Conservation (phyloP, 2,329 filamentous ascomycete species). For the Orbilia oligospora region DNA sequence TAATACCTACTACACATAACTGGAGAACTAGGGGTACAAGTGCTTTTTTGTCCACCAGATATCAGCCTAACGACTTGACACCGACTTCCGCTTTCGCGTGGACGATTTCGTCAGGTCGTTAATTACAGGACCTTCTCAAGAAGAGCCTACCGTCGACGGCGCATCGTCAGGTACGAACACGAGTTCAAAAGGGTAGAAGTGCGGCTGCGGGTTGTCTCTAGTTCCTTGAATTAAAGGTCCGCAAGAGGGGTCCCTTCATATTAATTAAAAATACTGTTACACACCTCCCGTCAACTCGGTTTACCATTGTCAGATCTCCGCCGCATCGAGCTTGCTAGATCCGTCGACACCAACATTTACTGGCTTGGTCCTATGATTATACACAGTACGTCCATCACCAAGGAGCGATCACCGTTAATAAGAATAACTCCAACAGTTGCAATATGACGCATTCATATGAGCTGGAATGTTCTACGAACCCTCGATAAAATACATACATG, state of each 20-base stretch:
- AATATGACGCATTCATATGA: constrained; percentile 17
- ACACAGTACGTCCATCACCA: background rate
- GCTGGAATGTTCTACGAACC: constrained; percentile 39
- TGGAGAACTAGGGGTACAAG: constrained; percentile 24
- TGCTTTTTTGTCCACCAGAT: background rate
- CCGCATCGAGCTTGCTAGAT: constrained; percentile 50
- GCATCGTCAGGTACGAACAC: constrained; percentile 1
- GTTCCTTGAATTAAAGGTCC: background rate
- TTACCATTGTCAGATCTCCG: constrained; percentile 8
- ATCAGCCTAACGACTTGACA: constrained; percentile 39
- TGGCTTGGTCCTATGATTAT: constrained; percentile 9
- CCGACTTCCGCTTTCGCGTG: constrained; percentile 44
- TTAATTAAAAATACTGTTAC: constrained; percentile 40
- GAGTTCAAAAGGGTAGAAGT: background rate
- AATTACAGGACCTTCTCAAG: constrained; percentile 9
- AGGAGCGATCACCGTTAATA: constrained; percentile 17
- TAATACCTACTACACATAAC: too few relatives aligned
- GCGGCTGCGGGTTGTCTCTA: background rate
- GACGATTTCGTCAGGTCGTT: constrained; percentile 24
- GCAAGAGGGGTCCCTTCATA: background rate
- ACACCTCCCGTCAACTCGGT: constrained; percentile 30
- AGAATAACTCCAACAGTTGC: constrained; percentile 31
- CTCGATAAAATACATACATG: background rate
- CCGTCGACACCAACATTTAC: constrained; percentile 36
- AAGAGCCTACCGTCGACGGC: background rate